phyloP scores from a whole-genome alignment of 768 basidiomycete species.

The Coprinellus micaceus region DNA sequence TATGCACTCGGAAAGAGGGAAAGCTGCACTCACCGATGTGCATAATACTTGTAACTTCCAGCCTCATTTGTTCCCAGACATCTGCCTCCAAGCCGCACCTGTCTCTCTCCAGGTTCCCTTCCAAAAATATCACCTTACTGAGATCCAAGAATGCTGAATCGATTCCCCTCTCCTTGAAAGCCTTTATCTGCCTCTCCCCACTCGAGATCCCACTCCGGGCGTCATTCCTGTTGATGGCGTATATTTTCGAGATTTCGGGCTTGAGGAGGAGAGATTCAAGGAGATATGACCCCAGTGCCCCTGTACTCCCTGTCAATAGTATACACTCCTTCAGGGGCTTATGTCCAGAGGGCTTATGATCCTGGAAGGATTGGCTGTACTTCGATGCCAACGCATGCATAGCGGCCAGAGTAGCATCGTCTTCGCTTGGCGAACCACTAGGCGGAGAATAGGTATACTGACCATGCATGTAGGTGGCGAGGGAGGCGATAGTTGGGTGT shows the following conservation, averaged over 20 bases:
- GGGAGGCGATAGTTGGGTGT: conserved; percentile 16
- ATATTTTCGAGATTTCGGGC: conserved; percentile 24
- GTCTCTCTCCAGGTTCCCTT: conserved; percentile 30
- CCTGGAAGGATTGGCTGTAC: conserved; percentile 18
- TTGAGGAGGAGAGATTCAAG: conserved; percentile 27
- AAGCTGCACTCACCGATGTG: conserved; percentile 22
- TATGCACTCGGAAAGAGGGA: not conserved
- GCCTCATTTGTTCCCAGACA: conserved; percentile 28
- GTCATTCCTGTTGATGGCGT: conserved; percentile 30
- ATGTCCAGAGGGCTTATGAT: conserved; percentile 3
- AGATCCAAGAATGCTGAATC: conserved; percentile 25
- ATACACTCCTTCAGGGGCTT: conserved; percentile 19
- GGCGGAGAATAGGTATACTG: not conserved
- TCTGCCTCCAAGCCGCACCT: conserved; percentile 24
- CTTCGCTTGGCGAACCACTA: conserved; percentile 3
- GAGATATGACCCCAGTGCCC: conserved; percentile 31
- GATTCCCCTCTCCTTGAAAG: conserved; percentile 24
- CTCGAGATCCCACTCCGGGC: not conserved
- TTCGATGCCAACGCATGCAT: conserved; percentile 24
- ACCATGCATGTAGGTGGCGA: conserved; percentile 10
- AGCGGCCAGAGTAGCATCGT: conserved; percentile 4
- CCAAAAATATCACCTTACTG: conserved; percentile 31
- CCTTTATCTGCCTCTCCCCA: conserved; percentile 17
- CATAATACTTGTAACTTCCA: conserved; percentile 32
- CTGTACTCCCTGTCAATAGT: conserved; percentile 35